phyloP scores from a whole-genome alignment of 257 asterid genomes.

The Dorcoceras hygrometricum region DNA sequence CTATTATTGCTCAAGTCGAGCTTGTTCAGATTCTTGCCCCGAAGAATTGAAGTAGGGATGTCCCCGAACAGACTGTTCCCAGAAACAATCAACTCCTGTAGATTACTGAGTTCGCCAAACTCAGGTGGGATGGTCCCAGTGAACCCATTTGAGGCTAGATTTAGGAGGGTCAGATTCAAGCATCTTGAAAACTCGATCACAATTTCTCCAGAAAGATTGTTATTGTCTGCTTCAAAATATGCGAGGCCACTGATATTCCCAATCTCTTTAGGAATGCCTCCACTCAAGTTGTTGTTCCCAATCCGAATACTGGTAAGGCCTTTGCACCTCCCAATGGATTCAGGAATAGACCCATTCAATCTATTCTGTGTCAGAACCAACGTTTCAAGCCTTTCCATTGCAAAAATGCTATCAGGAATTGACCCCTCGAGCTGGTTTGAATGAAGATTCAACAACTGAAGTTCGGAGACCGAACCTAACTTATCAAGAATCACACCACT shows the following conservation, averaged over 20 bases:
- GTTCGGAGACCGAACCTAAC: conserved; percentile 60
- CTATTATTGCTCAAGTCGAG: conserved; percentile 74
- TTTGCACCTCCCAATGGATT: conserved; percentile 63
- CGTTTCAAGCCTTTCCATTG: conserved; percentile 58
- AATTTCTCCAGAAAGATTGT: conserved; percentile 80
- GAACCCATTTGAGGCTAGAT: conserved; percentile 79
- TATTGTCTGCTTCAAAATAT: conserved; percentile 85
- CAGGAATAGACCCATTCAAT: conserved; percentile 58
- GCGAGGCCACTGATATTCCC: conserved; percentile 86
- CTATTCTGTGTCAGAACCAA: conserved; percentile 82
- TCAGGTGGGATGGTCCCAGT: conserved; percentile 69
- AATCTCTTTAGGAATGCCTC: conserved; percentile 64
- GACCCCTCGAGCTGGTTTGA: conserved; percentile 74
- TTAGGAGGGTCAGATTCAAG: conserved; percentile 74
- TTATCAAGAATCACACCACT: conserved; percentile 67
- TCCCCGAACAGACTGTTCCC: conserved; percentile 69
- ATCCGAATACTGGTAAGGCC: conserved; percentile 77
- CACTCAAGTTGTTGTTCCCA: conserved; percentile 71
- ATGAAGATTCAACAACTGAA: conserved; percentile 73
- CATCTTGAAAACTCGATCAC: conserved; percentile 70
- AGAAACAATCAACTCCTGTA: conserved; percentile 85
- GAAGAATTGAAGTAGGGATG: conserved; percentile 58
- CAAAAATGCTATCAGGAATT: conserved; percentile 76
- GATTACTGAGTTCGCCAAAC: conserved; percentile 62
- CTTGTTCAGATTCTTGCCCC: conserved; percentile 74